Conservation (phyloP, 2,329 filamentous ascomycete genomes). For the Curvularia verruculosa region DNA sequence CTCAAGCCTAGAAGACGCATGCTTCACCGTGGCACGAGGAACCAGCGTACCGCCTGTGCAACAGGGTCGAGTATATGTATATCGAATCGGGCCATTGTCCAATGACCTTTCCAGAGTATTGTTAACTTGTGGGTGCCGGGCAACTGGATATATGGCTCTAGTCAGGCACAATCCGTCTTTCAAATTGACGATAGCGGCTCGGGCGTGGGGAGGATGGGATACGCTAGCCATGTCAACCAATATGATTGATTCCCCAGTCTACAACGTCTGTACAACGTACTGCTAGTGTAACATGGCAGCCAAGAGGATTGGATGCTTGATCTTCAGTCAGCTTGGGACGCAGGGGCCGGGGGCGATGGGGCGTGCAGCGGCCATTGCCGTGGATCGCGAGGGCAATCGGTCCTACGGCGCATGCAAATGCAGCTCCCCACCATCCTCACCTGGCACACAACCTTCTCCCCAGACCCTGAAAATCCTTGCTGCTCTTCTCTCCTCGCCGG, state of each 20-base stretch:
- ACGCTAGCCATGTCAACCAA: background rate
- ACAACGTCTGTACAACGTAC: too few relatives aligned
- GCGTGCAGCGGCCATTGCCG: conserved; percentile 2
- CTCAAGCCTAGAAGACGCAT: conserved; percentile 2
- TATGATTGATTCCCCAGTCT: background rate
- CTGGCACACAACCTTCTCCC: background rate
- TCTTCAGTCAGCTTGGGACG: background rate
- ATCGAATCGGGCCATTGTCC: background rate
- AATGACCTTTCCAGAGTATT: background rate
- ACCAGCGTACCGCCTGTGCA: conserved; percentile 4
- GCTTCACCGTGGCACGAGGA: background rate
- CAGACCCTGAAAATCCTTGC: conserved; percentile 6
- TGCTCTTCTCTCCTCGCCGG: background rate
- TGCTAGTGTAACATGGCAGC: background rate
- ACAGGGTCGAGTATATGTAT: background rate
- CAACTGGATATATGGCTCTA: conserved; percentile 1
- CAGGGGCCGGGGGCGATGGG: background rate
- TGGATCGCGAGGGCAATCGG: conserved; percentile 13
- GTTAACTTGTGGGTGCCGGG: background rate
- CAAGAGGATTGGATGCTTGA: background rate
- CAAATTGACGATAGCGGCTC: background rate
- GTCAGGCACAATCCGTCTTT: background rate
- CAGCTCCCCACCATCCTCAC: conserved; percentile 3
- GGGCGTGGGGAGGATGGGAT: background rate
- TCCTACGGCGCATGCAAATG: conserved; percentile 5